These are phyloP conservation scores for Pseudogymnoascus sp. DNA, from an alignment of 2,329 filamentous ascomycete species.

Conservation along the genomic window DNA sequence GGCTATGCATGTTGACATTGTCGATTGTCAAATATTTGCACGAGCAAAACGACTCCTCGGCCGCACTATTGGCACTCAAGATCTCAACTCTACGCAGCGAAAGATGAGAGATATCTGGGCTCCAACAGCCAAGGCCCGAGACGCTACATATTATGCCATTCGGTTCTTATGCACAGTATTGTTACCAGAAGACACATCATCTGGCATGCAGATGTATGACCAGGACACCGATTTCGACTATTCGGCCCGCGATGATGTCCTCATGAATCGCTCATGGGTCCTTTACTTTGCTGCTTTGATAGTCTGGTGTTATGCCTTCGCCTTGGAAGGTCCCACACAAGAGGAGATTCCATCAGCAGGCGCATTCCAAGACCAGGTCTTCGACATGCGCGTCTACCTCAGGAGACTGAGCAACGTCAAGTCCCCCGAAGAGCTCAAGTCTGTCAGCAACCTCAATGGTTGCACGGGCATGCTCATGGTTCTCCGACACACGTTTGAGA, in stretches of 20 bases:
- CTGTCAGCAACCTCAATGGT: slow-evolving; percentile 66
- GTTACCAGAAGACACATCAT: slow-evolving; percentile 44
- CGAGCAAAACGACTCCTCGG: slow-evolving; percentile 78
- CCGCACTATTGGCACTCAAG: slow-evolving; percentile 71
- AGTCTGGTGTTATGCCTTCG: slow-evolving; percentile 91
- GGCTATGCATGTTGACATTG: slow-evolving; percentile 94
- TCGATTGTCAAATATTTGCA: slow-evolving; percentile 95
- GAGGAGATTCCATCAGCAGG: slow-evolving; percentile 29
- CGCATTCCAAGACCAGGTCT: slow-evolving; percentile 57
- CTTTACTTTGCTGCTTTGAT: slow-evolving; percentile 87
- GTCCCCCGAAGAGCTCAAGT: slow-evolving; percentile 68
- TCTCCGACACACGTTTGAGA: slow-evolving; percentile 70
- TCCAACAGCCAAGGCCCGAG: slow-evolving; percentile 74
- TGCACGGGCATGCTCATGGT: slow-evolving; percentile 76
- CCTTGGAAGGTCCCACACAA: slow-evolving; percentile 67
- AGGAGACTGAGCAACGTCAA: slow-evolving; percentile 60
- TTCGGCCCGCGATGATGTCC: slow-evolving; percentile 75
- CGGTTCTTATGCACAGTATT: slow-evolving; percentile 83
- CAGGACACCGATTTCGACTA: slow-evolving; percentile 45
- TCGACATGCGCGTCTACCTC: slow-evolving; percentile 74
- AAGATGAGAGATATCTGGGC: slow-evolving; percentile 89
- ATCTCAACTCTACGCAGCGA: slow-evolving; percentile 69
- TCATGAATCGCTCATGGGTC: slow-evolving; percentile 90
- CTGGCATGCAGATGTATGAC: slow-evolving; percentile 12
- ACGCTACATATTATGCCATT: slow-evolving; percentile 86